Conservation (phyloP, 495 filamentous ascomycete genomes). For the Trypethelium eluteriae region DNA sequence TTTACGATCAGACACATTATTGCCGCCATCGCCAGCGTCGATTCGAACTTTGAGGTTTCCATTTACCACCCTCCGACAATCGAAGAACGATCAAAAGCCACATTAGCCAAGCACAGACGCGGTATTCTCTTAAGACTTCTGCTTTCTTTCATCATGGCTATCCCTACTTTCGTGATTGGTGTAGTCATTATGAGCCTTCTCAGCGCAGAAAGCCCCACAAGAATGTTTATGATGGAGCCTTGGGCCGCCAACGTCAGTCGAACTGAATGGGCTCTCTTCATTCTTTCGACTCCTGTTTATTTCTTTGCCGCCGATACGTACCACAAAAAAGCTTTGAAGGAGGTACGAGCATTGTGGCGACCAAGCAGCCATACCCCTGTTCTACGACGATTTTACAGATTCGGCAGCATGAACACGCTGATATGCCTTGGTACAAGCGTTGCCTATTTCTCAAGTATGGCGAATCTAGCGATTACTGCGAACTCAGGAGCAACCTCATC, state of each 20-base stretch:
- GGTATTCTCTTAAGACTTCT: conserved; percentile 48
- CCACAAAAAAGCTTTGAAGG: conserved; percentile 69
- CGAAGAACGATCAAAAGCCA: conserved; percentile 71
- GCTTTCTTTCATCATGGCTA: conserved; percentile 63
- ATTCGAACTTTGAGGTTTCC: conserved; percentile 55
- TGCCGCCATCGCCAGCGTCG: conserved; percentile 52
- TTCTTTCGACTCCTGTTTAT: conserved; percentile 83
- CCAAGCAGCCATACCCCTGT: conserved; percentile 69
- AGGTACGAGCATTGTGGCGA: conserved; percentile 72
- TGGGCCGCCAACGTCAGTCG: conserved; percentile 61
- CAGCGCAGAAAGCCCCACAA: conserved; percentile 45
- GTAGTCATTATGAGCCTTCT: conserved; percentile 88
- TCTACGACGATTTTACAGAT: conserved; percentile 72
- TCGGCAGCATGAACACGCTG: conserved; percentile 94
- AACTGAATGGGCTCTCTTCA: conserved; percentile 74
- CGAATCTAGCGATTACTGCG: conserved; percentile 65
- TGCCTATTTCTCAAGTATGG: conserved; percentile 79
- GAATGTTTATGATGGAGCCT: conserved; percentile 58
- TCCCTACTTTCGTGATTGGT: conserved; percentile 84
- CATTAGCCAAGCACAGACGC: conserved; percentile 31
- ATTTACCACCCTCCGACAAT: conserved; percentile 77
- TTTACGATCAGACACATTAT: conserved; percentile 75
- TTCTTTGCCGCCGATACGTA: conserved; percentile 84
- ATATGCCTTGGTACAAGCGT: conserved; percentile 84
- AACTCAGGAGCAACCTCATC: conserved; percentile 22